Percentiles rank a stretch among this genome's conserved stretches.
Evolutionary conservation across 192 early-diverging fungal species (phyloP).

Genomic region (Backusella morwellensis): DNA sequence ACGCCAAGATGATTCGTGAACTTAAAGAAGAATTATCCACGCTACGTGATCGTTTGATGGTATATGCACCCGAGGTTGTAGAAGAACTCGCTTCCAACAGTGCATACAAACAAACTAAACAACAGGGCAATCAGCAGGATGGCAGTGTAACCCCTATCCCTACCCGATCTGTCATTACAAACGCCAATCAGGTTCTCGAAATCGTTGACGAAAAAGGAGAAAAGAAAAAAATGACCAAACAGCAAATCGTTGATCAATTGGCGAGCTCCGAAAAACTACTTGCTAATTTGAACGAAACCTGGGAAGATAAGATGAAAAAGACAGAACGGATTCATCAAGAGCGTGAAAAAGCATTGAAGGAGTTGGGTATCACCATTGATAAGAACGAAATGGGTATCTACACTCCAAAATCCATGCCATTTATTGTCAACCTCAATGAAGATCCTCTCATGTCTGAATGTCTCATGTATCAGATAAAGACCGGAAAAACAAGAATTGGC

Average conservation of each 20-base stretch:
- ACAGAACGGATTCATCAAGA: conserved; percentile 72
- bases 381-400: conserved; percentile 69
- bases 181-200: conserved; percentile 31
- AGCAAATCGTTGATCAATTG: conserved; percentile 74
- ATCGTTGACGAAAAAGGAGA: conserved; percentile 45
- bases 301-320: conserved; percentile 77
- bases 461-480: conserved; percentile 80
- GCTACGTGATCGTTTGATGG: conserved; percentile 57
- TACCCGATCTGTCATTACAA: neutral
- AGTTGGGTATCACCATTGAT: conserved; percentile 76
- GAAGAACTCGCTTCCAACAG: conserved; percentile 23
- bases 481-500: conserved; percentile 73
- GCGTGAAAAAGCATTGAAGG: conserved; percentile 72
- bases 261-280: conserved; percentile 85
- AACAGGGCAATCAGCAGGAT: neutral
- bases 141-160: conserved; percentile 14
- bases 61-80: conserved; percentile 37
- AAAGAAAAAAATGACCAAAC: conserved; percentile 44
- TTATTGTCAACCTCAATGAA: conserved; percentile 87
- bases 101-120: neutral
- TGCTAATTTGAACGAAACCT: conserved; percentile 78
- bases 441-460: conserved; percentile 90
- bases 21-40: conserved; percentile 77
- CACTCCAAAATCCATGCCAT: conserved; percentile 81
- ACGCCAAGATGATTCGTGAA: conserved; percentile 75